A percentile compares a stretch with the other conserved stretches of the same genome.
phyloP scores from a whole-genome alignment of 192 early-diverging fungal genomes.

The Linnemannia zychae region DNA sequence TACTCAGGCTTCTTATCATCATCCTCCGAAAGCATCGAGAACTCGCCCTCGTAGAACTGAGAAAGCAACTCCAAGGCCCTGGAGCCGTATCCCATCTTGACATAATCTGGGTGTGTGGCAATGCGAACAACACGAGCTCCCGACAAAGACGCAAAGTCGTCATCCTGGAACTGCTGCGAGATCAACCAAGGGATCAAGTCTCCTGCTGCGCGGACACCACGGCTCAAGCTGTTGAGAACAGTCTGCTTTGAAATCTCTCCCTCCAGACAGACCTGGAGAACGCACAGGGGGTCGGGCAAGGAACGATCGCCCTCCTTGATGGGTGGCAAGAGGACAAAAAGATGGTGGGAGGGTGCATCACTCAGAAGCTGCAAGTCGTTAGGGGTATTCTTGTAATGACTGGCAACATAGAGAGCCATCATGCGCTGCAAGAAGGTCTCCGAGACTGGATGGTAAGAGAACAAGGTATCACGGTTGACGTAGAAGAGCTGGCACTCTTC shows the following conservation, averaged over 20 bases:
- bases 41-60: slow-evolving; percentile 89
- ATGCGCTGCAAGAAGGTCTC: slow-evolving; percentile 98
- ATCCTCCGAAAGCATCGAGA: slow-evolving; percentile 74
- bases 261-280: slow-evolving; percentile 92
- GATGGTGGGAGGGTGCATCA: slow-evolving; percentile 97
- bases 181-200: slow-evolving; percentile 99
- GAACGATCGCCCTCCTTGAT: slow-evolving; percentile 74
- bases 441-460: slow-evolving; percentile 97
- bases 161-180: slow-evolving; percentile 95
- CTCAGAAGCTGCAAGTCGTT: slow-evolving; percentile 98
- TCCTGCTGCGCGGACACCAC: slow-evolving; percentile 89
- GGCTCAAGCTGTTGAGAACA: slow-evolving; percentile 84
- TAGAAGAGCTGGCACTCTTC: slow-evolving; percentile 95
- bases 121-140: slow-evolving; percentile 98
- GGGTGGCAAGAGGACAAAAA: slow-evolving; percentile 97
- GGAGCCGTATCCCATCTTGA: slow-evolving; percentile 97
- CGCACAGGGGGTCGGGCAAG: slow-evolving; percentile 94
- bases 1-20: slow-evolving; percentile 68
- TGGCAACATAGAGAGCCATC: slow-evolving; percentile 97
- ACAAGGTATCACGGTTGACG: slow-evolving; percentile 97
- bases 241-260: slow-evolving; percentile 93
- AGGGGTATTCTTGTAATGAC: slow-evolving; percentile 99
- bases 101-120: slow-evolving; percentile 97
- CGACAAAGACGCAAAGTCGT: slow-evolving; percentile 94
- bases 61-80: slow-evolving; percentile 90